phyloP scores from a whole-genome alignment of 1,284 basidiomycete species.

The Tylopilus sp. region DNA sequence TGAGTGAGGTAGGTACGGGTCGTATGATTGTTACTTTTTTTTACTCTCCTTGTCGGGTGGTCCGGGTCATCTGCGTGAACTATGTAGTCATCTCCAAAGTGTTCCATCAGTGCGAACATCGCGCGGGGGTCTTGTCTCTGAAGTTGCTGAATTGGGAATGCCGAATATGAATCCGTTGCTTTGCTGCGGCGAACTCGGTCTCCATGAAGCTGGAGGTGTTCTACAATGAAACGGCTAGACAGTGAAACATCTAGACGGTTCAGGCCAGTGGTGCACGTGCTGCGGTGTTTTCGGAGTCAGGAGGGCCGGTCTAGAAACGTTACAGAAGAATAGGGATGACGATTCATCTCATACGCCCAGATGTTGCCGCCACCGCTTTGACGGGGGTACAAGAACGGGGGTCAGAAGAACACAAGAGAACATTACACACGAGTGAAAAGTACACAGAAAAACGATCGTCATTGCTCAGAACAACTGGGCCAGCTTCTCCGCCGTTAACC shows the following conservation, averaged over 20 bases:
- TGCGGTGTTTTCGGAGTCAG: background rate
- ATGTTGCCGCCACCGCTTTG: too few relatives aligned
- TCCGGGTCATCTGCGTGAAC: background rate
- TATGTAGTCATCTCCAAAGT: background rate
- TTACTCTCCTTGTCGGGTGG: background rate
- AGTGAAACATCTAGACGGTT: background rate
- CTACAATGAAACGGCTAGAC: background rate
- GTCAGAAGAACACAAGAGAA: background rate
- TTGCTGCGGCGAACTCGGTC: background rate
- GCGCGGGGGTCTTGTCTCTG: background rate
- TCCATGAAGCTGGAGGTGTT: too few relatives aligned
- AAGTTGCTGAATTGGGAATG: background rate
- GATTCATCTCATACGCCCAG: too few relatives aligned
- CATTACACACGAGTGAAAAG: background rate
- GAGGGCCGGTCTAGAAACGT: too few relatives aligned
- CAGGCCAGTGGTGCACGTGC: background rate
- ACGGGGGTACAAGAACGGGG: background rate
- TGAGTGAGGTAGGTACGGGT: background rate
- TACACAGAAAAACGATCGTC: background rate
- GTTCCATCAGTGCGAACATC: background rate
- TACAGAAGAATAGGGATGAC: too few relatives aligned
- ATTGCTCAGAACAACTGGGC: constrained; percentile 16
- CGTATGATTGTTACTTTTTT: background rate
- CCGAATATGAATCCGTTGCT: too few relatives aligned
- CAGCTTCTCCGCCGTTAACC: constrained; percentile 20